A percentile compares a stretch with the other conserved stretches of the same genome.
phyloP scores from a whole-genome alignment of 192 early-diverging fungal genomes.

The Coemansia sp. region DNA sequence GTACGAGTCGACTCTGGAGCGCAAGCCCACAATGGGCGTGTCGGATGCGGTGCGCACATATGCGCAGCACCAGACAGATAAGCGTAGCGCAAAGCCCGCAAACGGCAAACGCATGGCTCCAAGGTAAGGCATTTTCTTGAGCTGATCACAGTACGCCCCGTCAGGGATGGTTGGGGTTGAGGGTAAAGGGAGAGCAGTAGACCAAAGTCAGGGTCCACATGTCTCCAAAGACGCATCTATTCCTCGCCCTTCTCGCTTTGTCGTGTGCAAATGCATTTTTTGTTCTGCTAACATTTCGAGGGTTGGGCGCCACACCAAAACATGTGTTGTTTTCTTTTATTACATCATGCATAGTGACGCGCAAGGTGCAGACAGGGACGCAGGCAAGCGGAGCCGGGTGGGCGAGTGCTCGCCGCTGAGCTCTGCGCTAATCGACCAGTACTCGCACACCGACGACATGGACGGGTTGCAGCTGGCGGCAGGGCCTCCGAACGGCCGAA shows the following conservation, averaged over 20 bases:
- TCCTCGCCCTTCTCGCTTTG: too few species aligned
- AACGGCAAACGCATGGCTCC: slow-evolving; percentile 39
- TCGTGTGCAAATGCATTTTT: too few species aligned
- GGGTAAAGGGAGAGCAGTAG: background rate
- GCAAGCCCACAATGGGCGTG: slow-evolving; percentile 7
- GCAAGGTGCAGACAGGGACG: slow-evolving; percentile 6
- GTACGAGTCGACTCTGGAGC: slow-evolving; percentile 28
- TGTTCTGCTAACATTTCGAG: background rate
- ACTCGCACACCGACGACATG: slow-evolving; percentile 22
- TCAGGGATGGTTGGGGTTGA: background rate
- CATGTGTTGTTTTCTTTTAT: slow-evolving; percentile 7
- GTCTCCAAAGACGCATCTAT: background rate
- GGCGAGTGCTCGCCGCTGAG: slow-evolving; percentile 42
- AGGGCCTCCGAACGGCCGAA: slow-evolving; percentile 1
- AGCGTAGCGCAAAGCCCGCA: slow-evolving; percentile 7
- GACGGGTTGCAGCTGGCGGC: slow-evolving; percentile 14
- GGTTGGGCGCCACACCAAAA: background rate
- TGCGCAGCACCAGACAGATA: slow-evolving; percentile 24
- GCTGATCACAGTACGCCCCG: background rate
- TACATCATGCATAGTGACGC: slow-evolving; percentile 17
- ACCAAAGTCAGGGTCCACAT: too few species aligned
- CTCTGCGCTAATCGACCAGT: slow-evolving; percentile 40
- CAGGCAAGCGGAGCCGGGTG: background rate
- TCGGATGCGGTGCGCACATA: slow-evolving; percentile 27
- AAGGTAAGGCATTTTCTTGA: slow-evolving; percentile 19